Evolutionary conservation across 1,139 yeast genomes (phyloP).

Genomic region (Sugiyamaella pinicola): DNA sequence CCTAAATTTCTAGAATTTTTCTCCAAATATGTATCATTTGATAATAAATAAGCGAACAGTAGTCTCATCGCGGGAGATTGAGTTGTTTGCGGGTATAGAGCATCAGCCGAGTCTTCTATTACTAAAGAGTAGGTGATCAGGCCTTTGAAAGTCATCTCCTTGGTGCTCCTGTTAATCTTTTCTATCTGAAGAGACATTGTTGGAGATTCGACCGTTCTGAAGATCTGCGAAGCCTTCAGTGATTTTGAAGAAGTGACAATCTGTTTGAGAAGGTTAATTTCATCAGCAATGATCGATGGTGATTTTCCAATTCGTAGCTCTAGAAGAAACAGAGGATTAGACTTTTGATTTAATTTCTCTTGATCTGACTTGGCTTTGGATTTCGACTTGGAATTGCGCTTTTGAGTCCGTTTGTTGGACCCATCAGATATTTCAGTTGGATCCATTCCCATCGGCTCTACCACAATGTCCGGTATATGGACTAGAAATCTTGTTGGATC

Average conservation of each 20-base stretch:
- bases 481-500: constrained; percentile 19
- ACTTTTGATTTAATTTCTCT: too few relatives aligned
- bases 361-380: not conserved
- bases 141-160: constrained; percentile 19
- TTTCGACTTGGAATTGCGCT: not conserved
- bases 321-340: constrained; percentile 3
- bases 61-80: constrained; percentile 22
- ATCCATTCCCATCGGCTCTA: not conserved
- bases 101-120: constrained; percentile 23
- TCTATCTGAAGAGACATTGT: constrained; percentile 11
- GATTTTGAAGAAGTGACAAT: constrained; percentile 7
- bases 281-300: constrained; percentile 4
- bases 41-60: constrained; percentile 21
- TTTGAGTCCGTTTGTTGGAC: constrained; percentile 1
- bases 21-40: constrained; percentile 19
- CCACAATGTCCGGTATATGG: not conserved
- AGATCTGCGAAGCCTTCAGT: constrained; percentile 9
- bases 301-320: constrained; percentile 20
- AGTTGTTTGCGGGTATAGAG: constrained; percentile 20
- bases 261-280: constrained; percentile 15
- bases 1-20: constrained; percentile 17
- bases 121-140: constrained; percentile 20
- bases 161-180: not conserved
- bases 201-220: constrained; percentile 11
- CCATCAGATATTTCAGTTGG: not conserved